Evolutionary conservation across 352 stramenopile genomes (phyloP).

Genomic region (Phytophthora cajani): DNA sequence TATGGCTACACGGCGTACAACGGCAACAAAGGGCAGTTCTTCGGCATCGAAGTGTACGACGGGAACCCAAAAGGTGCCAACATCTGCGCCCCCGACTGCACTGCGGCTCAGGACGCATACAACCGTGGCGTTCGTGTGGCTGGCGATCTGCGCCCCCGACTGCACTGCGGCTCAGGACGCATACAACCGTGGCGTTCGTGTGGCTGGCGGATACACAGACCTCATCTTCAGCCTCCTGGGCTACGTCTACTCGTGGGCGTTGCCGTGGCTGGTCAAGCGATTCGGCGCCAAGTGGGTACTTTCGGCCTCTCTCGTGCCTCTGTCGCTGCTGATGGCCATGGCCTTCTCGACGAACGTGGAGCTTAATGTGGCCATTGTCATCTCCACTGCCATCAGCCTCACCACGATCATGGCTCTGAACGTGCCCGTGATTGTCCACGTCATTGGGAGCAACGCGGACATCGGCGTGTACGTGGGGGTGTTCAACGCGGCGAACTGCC

Average conservation of each 20-base stretch:
- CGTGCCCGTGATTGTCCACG: slow-evolving; percentile 33
- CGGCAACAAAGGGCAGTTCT: slow-evolving; percentile 47
- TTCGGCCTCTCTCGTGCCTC: slow-evolving; percentile 17
- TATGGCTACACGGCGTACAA: slow-evolving; percentile 64
- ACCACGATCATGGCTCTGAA: slow-evolving; percentile 28
- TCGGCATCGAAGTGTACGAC: slow-evolving; percentile 27
- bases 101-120: slow-evolving; percentile 43
- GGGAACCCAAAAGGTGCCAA: slow-evolving; percentile 26
- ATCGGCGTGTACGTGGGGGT: slow-evolving; percentile 35
- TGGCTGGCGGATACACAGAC: slow-evolving; percentile 44
- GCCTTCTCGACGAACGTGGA: slow-evolving; percentile 18
- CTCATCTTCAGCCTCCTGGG: slow-evolving; percentile 49
- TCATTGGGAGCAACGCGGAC: slow-evolving; percentile 23
- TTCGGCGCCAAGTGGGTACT: slow-evolving; percentile 39
- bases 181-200: slow-evolving; percentile 44
- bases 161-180: slow-evolving; percentile 43
- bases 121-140: slow-evolving; percentile 39
- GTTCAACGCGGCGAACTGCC: slow-evolving; percentile 32
- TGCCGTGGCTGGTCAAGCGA: slow-evolving; percentile 46
- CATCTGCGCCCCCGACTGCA: slow-evolving; percentile 34
- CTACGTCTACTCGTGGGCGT: slow-evolving; percentile 49
- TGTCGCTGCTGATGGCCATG: slow-evolving; percentile 25
- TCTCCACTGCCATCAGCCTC: slow-evolving; percentile 23
- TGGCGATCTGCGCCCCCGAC: slow-evolving; percentile 32
- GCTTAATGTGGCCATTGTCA: slow-evolving; percentile 26